phyloP scores from a whole-genome alignment of 2,329 filamentous ascomycete genomes.

The Moelleriella libera region DNA sequence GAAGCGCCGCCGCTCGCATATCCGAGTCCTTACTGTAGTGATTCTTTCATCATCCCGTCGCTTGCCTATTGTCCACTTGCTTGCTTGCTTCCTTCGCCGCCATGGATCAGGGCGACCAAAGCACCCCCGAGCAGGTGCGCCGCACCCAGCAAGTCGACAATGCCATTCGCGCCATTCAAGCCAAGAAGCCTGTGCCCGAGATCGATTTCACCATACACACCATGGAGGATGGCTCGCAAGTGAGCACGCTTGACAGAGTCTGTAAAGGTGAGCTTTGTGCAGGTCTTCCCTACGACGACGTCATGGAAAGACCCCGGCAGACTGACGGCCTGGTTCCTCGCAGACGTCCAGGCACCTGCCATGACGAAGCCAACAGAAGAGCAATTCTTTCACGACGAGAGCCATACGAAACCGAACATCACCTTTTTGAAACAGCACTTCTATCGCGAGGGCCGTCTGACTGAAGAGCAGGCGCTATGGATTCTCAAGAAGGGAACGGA shows the following conservation, averaged over 20 bases:
- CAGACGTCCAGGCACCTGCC: constrained; percentile 95
- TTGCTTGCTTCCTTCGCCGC: not conserved
- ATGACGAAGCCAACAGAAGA: constrained; percentile 86
- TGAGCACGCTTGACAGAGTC: constrained; percentile 89
- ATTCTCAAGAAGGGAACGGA: constrained; percentile 84
- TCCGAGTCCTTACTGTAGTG: too few species aligned
- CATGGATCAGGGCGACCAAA: constrained; percentile 35
- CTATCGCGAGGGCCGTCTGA: constrained; percentile 91
- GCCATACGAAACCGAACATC: constrained; percentile 80
- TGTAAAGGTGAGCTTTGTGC: constrained; percentile 71
- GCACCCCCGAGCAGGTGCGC: constrained; percentile 24
- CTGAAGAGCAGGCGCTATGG: constrained; percentile 93
- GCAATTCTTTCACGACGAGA: constrained; percentile 81
- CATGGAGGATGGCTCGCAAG: constrained; percentile 93
- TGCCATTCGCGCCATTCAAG: constrained; percentile 78
- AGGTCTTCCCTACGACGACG: not conserved
- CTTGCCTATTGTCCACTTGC: not conserved
- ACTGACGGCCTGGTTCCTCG: constrained; percentile 5
- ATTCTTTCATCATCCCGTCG: too few species aligned
- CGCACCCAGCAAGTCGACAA: constrained; percentile 62
- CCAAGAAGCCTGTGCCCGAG: constrained; percentile 92
- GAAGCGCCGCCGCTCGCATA: too few species aligned
- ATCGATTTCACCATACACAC: constrained; percentile 98
- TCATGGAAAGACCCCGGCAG: not conserved
- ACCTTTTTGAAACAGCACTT: constrained; percentile 96